Base-by-base conservation (phyloP, 805 yeast genomes). In the Kazachstania bromeliacearum region DNA sequence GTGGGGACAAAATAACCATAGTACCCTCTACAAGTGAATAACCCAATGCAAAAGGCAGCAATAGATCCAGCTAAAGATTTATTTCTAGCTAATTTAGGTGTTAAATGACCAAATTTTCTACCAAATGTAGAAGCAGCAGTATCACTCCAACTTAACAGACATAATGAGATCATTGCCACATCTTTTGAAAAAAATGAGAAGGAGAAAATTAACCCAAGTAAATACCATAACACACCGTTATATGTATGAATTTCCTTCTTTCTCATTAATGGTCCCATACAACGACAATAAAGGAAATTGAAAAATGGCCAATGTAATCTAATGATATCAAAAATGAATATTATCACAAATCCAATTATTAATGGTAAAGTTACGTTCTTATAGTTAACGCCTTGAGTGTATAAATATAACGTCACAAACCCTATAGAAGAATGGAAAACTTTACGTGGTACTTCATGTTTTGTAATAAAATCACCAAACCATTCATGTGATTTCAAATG, bases 81-180 rank as follows among this genome's bases (percentile, higher is more conserved):
- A 43, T 75, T 74, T 42, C 71, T 67, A 5, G 80, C 70, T 15
- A 89, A 59, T 51, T 79, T 77, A 28, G 94, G 94, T 6, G 96
- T 85, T 44, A 79, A 69, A 50, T 81, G 71, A 7, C 97, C 97
- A 57, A 64, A 89, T 37, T 72, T 73, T 46, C 98, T 71, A 27
- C 98, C 98, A 52, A 88, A 62, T 0, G 96, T 85, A 3, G 96
- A 85, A 2, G 98, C 98, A 2, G 96, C 89, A 7, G 97, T 85
- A 55, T 92, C 98, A 4, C 95, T 87, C 97, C 97, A 92, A 53
- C 96, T 83, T 43, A 92, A 70, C 34, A 89, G 65, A 45, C 87
- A 67, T 3, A 87, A 76, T 16, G 94, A 68, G 64, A 85, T 68
- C 19, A 88, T 65, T 1, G 79, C 68, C 33, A 92, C 77, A 51